Conservation (phyloP, 805 yeast genomes). For the Millerago galiae region DNA sequence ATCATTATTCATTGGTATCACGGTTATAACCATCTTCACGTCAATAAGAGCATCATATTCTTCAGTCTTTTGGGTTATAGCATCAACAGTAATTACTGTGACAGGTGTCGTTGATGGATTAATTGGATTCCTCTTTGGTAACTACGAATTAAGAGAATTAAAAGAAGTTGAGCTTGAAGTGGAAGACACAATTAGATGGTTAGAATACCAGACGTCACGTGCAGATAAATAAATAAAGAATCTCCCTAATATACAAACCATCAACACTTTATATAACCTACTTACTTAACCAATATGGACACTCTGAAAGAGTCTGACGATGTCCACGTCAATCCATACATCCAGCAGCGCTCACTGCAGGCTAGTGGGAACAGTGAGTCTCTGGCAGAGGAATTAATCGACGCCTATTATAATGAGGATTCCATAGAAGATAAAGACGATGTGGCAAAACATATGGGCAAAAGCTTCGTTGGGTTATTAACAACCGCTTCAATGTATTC, state of each 20-base stretch:
- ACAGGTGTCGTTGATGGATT: conserved; percentile 72
- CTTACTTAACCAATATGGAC: too few relatives aligned
- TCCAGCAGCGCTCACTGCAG: too few relatives aligned
- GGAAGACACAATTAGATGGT: conserved; percentile 17
- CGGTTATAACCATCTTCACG: conserved; percentile 54
- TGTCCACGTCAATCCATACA: too few relatives aligned
- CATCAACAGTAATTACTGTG: conserved; percentile 47
- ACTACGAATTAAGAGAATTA: conserved; percentile 73
- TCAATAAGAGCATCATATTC: conserved; percentile 51
- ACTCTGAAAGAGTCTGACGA: too few relatives aligned
- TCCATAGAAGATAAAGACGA: conserved; percentile 16
- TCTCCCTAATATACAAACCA: too few relatives aligned
- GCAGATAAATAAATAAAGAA: not conserved
- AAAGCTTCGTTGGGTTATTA: conserved; percentile 46
- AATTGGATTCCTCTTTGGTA: conserved; percentile 73
- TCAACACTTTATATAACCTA: too few relatives aligned
- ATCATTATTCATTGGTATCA: conserved; percentile 42
- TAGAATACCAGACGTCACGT: not conserved
- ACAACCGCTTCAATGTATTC: conserved; percentile 50
- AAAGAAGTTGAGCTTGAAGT: conserved; percentile 72
- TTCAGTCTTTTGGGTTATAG: conserved; percentile 57
- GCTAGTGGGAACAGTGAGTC: too few relatives aligned
- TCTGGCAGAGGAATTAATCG: too few relatives aligned
- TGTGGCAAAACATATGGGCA: conserved; percentile 37
- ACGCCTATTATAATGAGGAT: not conserved